Base-by-base conservation (phyloP, 2,329 filamentous ascomycete genomes). In the Pseudogymnoascus sp. region DNA sequence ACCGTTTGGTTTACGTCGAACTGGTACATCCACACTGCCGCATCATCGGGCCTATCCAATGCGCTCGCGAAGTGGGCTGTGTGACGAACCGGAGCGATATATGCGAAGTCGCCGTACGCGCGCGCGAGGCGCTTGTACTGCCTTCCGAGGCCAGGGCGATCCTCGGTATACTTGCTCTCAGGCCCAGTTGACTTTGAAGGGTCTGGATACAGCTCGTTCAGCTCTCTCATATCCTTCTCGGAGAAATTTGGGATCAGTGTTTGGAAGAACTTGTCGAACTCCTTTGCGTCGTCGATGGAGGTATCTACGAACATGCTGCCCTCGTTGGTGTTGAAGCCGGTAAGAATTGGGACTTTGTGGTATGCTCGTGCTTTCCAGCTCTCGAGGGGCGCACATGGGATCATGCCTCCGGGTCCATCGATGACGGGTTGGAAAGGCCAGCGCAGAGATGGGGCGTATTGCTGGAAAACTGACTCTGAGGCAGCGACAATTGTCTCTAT, bases 351-450 rank as follows among this genome's bases (percentile, higher is more conserved):
- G 7, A 87, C 77, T 66, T 79, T 78, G 67, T 86, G 78, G 71
- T 80, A 83, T 15, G 76, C 72, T 0, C 80, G 77, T 0, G 79
- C 75, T 26, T 77, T 72, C 84, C 84, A 88, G n/a, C 80, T 79
- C n/a, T 79, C 76, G 11, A 88, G 77, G 2, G 88, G 87, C 10
- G 81, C 75, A 26, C 80, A 77, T 2, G 80, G 77, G 62, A 90
- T 84, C 13, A 87, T 72, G 11, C 82, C 80, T 3, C 72, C 75
- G 13, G 72, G 69, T 1, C 81, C 81, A 69, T 89, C 87, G 63
- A 90, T 82, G 37, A 87, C 83, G 7, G 88, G 88, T 68, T 90
- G 88, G 75, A 89, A 91, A 0, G 88, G 78, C 83, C 83, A 86
- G 29, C 78, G 77, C 7, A 85, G 74, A 7, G 74, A 76, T 3